A percentile compares a stretch with the other conserved stretches of the same genome.
Evolutionary conservation across 176 grass and related monocot genomes (phyloP).

Genomic region (Hordeum vulgare): DNA sequence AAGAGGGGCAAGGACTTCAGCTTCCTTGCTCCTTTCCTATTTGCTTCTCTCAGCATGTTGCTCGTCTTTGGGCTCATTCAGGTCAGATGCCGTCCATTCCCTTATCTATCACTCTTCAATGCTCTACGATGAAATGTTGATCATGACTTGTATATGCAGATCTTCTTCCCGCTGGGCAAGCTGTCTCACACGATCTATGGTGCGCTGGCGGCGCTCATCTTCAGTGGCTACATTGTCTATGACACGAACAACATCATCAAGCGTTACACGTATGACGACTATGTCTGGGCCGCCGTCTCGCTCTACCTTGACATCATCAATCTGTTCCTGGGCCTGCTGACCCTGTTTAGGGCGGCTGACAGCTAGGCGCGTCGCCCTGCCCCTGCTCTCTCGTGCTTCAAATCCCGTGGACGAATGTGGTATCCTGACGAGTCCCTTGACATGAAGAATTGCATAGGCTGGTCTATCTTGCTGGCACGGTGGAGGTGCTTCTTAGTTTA

Average conservation of each 20-base stretch:
- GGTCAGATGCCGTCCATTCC: not conserved
- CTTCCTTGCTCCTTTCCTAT: not conserved
- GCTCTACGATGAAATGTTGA: not conserved
- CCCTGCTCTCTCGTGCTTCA: not conserved
- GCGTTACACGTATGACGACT: slow-evolving; percentile 73
- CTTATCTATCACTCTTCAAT: not conserved
- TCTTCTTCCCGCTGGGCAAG: slow-evolving; percentile 81
- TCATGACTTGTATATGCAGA: slow-evolving; percentile 20
- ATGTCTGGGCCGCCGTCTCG: slow-evolving; percentile 63
- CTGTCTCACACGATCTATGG: slow-evolving; percentile 79
- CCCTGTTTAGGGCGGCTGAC: not conserved
- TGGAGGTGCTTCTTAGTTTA: not conserved
- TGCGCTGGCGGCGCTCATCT: slow-evolving; percentile 50
- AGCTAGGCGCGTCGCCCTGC: not conserved
- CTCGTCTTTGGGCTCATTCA: not conserved
- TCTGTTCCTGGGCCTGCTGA: slow-evolving; percentile 56
- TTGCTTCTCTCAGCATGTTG: not conserved
- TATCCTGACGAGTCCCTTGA: not conserved
- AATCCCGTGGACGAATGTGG: too few species aligned
- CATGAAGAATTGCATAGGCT: not conserved
- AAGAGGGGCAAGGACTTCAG: not conserved
- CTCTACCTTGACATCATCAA: slow-evolving; percentile 84
- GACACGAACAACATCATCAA: slow-evolving; percentile 86
- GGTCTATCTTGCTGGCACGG: not conserved
- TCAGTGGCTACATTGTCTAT: slow-evolving; percentile 73